phyloP scores from a whole-genome alignment of 495 filamentous ascomycete genomes.

The Penicillium coffeae region DNA sequence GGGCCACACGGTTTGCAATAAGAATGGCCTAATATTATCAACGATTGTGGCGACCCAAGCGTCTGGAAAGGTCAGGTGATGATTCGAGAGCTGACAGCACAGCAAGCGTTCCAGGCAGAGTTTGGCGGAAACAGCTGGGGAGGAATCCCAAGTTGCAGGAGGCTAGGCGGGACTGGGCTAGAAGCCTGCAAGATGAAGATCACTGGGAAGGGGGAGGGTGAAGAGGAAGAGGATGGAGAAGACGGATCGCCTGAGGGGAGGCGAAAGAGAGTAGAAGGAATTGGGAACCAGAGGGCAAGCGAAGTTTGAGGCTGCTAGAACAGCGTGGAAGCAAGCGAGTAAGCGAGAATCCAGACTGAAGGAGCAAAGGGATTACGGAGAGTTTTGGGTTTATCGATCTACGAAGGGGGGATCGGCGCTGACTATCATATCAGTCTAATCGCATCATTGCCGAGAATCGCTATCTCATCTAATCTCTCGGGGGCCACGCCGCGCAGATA shows the following conservation, averaged over 20 bases:
- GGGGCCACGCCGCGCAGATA: background rate
- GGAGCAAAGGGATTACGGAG: conserved; percentile 13
- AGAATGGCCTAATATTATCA: conserved; percentile 11
- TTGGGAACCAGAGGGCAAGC: background rate
- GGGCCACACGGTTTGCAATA: background rate
- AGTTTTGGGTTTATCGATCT: conserved; percentile 30
- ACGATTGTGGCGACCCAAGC: conserved; percentile 22
- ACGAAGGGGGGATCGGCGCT: conserved; percentile 28
- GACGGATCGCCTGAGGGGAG: background rate
- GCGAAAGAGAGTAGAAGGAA: background rate
- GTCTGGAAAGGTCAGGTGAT: conserved; percentile 27
- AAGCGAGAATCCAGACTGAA: conserved; percentile 6
- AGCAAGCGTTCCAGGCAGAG: conserved; percentile 11
- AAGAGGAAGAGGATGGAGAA: conserved; percentile 5
- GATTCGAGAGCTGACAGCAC: conserved; percentile 21
- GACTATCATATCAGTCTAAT: conserved; percentile 29
- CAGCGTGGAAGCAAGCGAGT: conserved; percentile 2
- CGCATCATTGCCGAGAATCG: conserved; percentile 6
- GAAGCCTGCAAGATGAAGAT: conserved; percentile 25
- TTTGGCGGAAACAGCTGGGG: background rate
- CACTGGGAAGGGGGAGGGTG: too few species aligned
- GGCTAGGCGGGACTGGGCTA: conserved; percentile 13
- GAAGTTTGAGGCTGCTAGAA: background rate
- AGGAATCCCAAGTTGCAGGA: background rate
- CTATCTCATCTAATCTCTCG: conserved; percentile 24